Percentiles rank a stretch among this genome's conserved stretches.
Evolutionary conservation across 805 yeast genomes (phyloP).

Genomic region (Zygotorulaspora florentina): DNA sequence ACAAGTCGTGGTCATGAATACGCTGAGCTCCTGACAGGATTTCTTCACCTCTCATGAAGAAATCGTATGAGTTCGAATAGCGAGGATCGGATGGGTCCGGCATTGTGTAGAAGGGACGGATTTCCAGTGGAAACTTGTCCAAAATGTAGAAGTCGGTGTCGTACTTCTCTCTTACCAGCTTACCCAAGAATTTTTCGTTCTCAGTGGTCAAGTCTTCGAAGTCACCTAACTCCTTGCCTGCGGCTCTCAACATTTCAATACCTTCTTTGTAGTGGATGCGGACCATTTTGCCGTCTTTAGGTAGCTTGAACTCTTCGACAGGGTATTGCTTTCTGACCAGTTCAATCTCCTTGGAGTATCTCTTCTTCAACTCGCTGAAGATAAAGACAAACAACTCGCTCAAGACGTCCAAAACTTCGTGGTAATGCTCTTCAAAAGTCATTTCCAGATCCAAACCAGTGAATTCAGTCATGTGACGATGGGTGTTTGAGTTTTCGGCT

Average conservation of each 20-base stretch:
- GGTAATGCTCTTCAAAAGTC: conserved; percentile 97
- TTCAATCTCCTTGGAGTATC: conserved; percentile 82
- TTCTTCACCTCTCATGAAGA: conserved; percentile 99
- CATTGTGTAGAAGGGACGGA: conserved; percentile 99
- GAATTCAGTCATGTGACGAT: conserved; percentile 99
- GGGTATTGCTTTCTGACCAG: conserved; percentile 92
- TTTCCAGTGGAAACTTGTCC: conserved; percentile 95
- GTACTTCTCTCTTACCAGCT: conserved; percentile 85
- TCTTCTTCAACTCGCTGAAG: conserved; percentile 72
- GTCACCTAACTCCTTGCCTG: conserved; percentile 74
- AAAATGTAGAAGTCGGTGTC: conserved; percentile 96
- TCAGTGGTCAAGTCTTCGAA: conserved; percentile 90
- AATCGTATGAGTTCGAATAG: conserved; percentile 96
- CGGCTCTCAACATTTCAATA: conserved; percentile 75
- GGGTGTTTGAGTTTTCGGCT: conserved; percentile 98
- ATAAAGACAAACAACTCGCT: conserved; percentile 81
- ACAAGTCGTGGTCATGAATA: conserved; percentile 85
- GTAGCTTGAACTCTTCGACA: conserved; percentile 94
- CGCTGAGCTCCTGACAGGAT: conserved; percentile 99
- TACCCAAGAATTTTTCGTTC: conserved; percentile 90
- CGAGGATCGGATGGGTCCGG: conserved; percentile 90
- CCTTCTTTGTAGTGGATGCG: conserved; percentile 88
- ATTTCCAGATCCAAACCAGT: conserved; percentile 96
- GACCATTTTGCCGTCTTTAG: conserved; percentile 91
- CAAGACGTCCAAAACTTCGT: conserved; percentile 69